Percentiles rank a stretch among this genome's conserved stretches.
Conservation (phyloP, 805 yeast genomes). For the Candida peoriensis region DNA sequence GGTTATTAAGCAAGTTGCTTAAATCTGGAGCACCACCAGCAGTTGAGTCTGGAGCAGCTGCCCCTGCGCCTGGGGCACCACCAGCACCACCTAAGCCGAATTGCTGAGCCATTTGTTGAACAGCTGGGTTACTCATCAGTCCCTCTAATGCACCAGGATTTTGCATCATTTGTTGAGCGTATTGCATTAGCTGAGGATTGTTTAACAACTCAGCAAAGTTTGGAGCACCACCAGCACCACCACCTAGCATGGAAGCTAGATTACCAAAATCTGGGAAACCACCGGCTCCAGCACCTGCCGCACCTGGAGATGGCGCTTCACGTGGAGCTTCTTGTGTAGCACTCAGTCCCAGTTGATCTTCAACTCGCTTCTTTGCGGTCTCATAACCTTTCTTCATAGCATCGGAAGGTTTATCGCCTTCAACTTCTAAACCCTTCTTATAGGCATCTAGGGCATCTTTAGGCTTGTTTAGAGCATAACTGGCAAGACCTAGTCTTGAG, state of each 20-base stretch:
- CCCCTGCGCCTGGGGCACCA: slow-evolving; percentile 20
- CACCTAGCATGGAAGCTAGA: slow-evolving; percentile 54
- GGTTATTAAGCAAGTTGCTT: slow-evolving; percentile 73
- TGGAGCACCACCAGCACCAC: slow-evolving; percentile 67
- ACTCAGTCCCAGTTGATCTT: slow-evolving; percentile 56
- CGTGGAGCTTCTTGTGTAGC: slow-evolving; percentile 15
- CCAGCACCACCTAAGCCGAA: slow-evolving; percentile 61
- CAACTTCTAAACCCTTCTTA: slow-evolving; percentile 78
- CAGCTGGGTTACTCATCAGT: slow-evolving; percentile 74
- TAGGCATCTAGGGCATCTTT: slow-evolving; percentile 89
- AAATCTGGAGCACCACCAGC: slow-evolving; percentile 44
- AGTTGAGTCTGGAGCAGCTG: slow-evolving; percentile 14
- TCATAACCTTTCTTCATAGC: slow-evolving; percentile 93
- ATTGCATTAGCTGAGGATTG: slow-evolving; percentile 89
- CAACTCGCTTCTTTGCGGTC: slow-evolving; percentile 84
- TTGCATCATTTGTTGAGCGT: slow-evolving; percentile 84
- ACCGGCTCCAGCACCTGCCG: slow-evolving; percentile 26
- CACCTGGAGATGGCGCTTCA: slow-evolving; percentile 23
- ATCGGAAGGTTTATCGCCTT: slow-evolving; percentile 79
- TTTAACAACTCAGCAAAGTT: slow-evolving; percentile 65
- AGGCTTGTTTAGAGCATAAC: slow-evolving; percentile 90
- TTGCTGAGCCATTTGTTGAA: slow-evolving; percentile 78
- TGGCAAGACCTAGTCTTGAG: slow-evolving; percentile 91
- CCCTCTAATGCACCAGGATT: slow-evolving; percentile 73
- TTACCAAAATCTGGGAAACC: slow-evolving; percentile 67